A percentile compares a stretch with the other conserved stretches of the same genome.
Conservation (phyloP, 1,284 basidiomycete genomes). For the Leccinum insolens region DNA sequence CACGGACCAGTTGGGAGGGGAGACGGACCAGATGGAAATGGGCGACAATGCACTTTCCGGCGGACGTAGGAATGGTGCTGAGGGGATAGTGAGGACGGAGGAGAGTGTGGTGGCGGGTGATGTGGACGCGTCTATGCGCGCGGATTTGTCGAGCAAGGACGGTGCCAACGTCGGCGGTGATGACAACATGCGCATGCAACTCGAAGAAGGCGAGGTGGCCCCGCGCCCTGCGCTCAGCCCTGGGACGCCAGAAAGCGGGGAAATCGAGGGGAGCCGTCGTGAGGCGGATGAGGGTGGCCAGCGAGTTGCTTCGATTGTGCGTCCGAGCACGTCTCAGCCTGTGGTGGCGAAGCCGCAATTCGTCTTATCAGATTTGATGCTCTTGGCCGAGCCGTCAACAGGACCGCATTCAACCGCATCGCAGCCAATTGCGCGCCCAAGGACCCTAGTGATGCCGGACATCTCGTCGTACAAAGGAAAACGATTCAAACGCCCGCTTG, state of each 20-base stretch:
- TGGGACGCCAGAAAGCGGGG: neutral
- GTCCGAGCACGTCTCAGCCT: neutral
- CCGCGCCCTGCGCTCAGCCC: neutral
- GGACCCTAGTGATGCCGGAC: constrained; percentile 24
- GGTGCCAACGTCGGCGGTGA: neutral
- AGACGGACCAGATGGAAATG: neutral
- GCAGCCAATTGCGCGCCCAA: constrained; percentile 1
- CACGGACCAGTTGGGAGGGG: constrained; percentile 24
- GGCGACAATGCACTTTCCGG: neutral
- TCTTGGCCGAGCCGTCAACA: neutral
- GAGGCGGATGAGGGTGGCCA: neutral
- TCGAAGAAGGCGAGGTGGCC: constrained; percentile 28
- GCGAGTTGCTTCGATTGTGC: neutral
- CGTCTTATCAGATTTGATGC: neutral
- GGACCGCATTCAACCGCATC: constrained; percentile 5
- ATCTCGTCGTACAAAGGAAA: constrained; percentile 27
- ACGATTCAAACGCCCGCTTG: constrained; percentile 22
- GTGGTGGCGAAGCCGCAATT: neutral
- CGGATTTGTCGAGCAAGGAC: neutral
- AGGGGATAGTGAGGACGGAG: neutral
- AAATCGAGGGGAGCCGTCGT: neutral
- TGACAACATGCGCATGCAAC: constrained; percentile 10
- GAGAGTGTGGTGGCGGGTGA: neutral
- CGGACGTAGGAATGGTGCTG: neutral
- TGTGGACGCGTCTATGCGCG: neutral